These are phyloP conservation scores for Cryphonectria japonica DNA, from an alignment of 2,329 filamentous ascomycete species.

Conservation along the genomic window DNA sequence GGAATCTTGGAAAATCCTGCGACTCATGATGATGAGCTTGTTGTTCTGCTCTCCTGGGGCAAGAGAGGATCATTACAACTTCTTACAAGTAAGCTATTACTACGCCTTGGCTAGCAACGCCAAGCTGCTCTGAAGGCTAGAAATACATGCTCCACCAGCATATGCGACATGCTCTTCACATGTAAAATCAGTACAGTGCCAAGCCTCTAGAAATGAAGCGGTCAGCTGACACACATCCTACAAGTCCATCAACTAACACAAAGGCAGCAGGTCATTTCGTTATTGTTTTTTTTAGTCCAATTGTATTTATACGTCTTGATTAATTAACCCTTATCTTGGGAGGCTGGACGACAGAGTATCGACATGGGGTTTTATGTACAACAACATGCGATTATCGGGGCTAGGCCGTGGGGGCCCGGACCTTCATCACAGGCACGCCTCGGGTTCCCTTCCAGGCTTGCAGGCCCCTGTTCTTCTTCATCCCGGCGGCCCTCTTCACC, in stretches of 20 bases:
- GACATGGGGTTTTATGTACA: not conserved
- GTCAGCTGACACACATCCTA: not conserved
- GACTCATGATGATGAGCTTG: too few species aligned
- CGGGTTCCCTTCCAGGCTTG: conserved; percentile 14
- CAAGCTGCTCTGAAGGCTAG: too few species aligned
- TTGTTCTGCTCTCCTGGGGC: too few species aligned
- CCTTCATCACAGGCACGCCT: conserved; percentile 11
- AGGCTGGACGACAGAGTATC: not conserved
- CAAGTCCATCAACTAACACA: not conserved
- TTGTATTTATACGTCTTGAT: not conserved
- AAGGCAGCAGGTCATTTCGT: not conserved
- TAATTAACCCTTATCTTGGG: not conserved
- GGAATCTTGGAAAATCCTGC: too few species aligned
- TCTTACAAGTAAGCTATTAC: too few species aligned
- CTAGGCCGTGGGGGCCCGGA: not conserved
- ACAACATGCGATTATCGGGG: not conserved
- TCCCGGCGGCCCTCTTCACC: conserved; percentile 13
- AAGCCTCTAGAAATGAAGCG: not conserved
- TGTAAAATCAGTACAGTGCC: not conserved
- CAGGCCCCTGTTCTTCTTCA: conserved; percentile 16
- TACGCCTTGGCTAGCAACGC: too few species aligned
- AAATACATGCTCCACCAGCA: too few species aligned
- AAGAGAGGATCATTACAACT: too few species aligned
- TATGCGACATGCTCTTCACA: not conserved
- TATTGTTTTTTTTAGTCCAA: not conserved